Evolutionary conservation across 2,329 filamentous ascomycete species (phyloP).

Genomic region (Balansia obtecta): DNA sequence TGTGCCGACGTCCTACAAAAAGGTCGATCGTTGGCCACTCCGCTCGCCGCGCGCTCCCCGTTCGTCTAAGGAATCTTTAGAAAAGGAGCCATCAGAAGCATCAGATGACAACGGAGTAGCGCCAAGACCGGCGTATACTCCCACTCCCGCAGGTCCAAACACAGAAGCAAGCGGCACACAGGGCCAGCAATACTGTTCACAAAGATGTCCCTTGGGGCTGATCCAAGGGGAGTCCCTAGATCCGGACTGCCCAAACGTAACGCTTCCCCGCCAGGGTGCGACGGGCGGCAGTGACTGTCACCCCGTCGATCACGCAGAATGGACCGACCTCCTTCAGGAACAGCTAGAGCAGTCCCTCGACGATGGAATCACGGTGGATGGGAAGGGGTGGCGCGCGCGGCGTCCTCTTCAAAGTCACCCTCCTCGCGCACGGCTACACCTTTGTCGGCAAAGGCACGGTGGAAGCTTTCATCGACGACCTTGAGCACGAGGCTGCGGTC

Average conservation of each 20-base stretch:
- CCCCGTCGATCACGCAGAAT: slow-evolving; percentile 16
- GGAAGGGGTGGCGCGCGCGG: slow-evolving; percentile 21
- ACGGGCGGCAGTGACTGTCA: slow-evolving; percentile 10
- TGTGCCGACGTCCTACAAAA: no score
- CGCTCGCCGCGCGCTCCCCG: no score
- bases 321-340: slow-evolving; percentile 17
- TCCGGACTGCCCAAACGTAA: slow-evolving; percentile 24
- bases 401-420: slow-evolving; percentile 27
- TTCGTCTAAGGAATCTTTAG: no score
- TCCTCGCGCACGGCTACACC: slow-evolving; percentile 29
- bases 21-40: no score
- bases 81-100: no score
- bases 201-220: slow-evolving; percentile 26
- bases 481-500: slow-evolving; percentile 22
- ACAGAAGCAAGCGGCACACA: not conserved
- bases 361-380: slow-evolving; percentile 16
- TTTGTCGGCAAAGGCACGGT: slow-evolving; percentile 30
- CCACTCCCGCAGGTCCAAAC: no score
- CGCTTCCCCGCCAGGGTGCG: slow-evolving; percentile 15
- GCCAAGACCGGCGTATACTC: no score
- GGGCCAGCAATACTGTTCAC: slow-evolving; percentile 21
- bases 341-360: slow-evolving; percentile 20
- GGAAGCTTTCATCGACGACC: slow-evolving; percentile 17
- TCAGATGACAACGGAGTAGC: no score
- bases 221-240: slow-evolving; percentile 18